Base-by-base conservation (phyloP, 129 eudicot species). In the Apium graveolens region DNA sequence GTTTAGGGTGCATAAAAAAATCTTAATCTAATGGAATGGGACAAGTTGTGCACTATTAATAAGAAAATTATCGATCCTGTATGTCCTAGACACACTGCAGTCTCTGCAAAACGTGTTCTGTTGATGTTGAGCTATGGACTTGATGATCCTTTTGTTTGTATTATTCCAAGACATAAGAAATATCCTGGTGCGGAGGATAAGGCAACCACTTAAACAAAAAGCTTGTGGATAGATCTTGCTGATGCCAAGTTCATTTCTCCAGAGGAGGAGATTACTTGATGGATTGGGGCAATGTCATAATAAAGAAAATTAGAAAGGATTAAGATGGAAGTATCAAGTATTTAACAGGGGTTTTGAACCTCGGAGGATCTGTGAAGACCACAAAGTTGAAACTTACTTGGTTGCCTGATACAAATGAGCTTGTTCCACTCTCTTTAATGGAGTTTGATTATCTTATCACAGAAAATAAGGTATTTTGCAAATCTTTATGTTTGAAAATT, bases 241-340 rank as follows among this genome's bases (percentile, higher is more conserved):
- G 98, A 93, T 87, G 97, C 98, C 1, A 81, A 70, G 70, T 83
- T 86, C 57, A 87, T 93, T 79, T 91, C 91, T 5, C 85, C 68
- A 21, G 79, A 81, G 76, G 98, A 93, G 82, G 98, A 93, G 81
- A 86, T 93, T 70, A 93, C 98, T 78, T 93, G 34, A 93, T 89
- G 94, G 98, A 93, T 75, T 93, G 98, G 98, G 98, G 98, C 17
- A 93, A 93, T 86, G 98, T 92, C 38, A 85, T 93, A 1, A 83
- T 93, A 38, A 93, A 87, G 70, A 90, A 90, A 49, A 87, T 90
- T 53, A 85, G 78, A 78, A 91, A 89, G 83, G 91, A 87, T 16
- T 75, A 78, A 49, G 80, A 87, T 60, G 98, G 97, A 21, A 81
- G 53, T 69, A 92, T 91, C 63, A 85, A 87, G 2, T 84, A 91